phyloP scores from a whole-genome alignment of 2,329 filamentous ascomycete genomes.

The Colletotrichum gigasporum region DNA sequence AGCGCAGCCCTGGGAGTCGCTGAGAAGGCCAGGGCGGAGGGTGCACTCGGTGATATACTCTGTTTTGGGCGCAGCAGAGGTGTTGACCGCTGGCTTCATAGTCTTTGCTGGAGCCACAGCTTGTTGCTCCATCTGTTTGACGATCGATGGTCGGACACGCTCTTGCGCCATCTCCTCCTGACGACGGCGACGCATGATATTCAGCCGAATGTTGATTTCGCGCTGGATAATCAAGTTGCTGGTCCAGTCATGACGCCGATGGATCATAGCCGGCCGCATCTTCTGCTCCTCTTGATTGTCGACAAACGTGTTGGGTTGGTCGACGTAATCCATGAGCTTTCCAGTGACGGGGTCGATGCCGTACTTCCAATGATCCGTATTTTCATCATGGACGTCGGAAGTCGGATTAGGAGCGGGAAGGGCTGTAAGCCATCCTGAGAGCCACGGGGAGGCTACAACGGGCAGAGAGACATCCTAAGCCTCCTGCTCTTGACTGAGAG shows the following conservation, averaged over 20 bases:
- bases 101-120: background rate
- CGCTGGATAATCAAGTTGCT: slow-evolving; percentile 28
- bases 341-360: slow-evolving; percentile 51
- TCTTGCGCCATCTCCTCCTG: background rate
- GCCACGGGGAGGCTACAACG: too few relatives aligned
- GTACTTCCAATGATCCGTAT: slow-evolving; percentile 34
- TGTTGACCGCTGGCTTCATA: background rate
- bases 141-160: background rate
- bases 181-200: background rate
- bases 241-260: slow-evolving; percentile 35
- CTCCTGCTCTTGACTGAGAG: background rate
- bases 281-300: slow-evolving; percentile 23
- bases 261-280: slow-evolving; percentile 16
- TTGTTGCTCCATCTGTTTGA: background rate
- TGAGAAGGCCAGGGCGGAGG: slow-evolving; percentile 50
- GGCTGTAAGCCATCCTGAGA: slow-evolving; percentile 11
- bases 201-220: slow-evolving; percentile 13
- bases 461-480: background rate
- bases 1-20: slow-evolving; percentile 51
- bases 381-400: too few relatives aligned
- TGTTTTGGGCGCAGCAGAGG: background rate
- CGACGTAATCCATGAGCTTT: slow-evolving; percentile 41
- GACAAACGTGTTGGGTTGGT: slow-evolving; percentile 42
- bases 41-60: slow-evolving; percentile 40
- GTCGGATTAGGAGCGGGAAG: too few relatives aligned